Conservation (phyloP, 345 rosid genomes). For the Melastoma malabathricum region DNA sequence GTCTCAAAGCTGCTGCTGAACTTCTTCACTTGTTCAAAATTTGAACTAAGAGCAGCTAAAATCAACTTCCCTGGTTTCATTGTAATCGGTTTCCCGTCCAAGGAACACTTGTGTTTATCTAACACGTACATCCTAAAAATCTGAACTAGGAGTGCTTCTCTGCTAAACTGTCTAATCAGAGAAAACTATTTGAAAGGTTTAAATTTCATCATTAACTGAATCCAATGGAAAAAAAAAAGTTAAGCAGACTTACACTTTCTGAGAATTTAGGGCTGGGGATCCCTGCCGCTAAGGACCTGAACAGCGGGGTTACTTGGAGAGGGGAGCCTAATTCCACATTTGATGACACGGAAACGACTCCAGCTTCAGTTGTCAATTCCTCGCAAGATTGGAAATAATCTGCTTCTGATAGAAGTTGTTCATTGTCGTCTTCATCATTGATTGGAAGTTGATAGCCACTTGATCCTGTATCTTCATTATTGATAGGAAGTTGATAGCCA, state of each 20-base stretch:
- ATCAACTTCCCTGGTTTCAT: no score
- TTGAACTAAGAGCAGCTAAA: no score
- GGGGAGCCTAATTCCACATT: conserved; percentile 69
- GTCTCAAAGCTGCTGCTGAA: no score
- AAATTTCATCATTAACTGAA: not conserved
- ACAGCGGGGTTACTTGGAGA: conserved; percentile 77
- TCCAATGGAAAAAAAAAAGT: not conserved
- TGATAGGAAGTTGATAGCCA: not conserved
- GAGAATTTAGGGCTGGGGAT: conserved; percentile 98
- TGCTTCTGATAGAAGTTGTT: conserved; percentile 11
- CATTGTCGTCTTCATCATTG: not conserved
- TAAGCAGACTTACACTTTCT: conserved; percentile 73
- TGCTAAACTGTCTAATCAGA: no score
- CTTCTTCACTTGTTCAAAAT: no score
- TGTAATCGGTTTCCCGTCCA: no score
- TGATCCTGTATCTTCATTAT: conserved; percentile 4
- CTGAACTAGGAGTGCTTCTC: no score
- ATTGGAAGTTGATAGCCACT: not conserved
- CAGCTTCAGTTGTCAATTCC: conserved; percentile 20
- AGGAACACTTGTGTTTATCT: no score
- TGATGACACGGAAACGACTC: conserved; percentile 37
- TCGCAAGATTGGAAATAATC: conserved; percentile 28
- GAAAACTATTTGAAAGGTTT: not conserved
- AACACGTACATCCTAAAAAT: no score
- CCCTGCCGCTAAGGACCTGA: conserved; percentile 93